These are phyloP conservation scores for Pseudopyrenochaeta lycopersici DNA, from an alignment of 2,329 filamentous ascomycete genomes.

Conservation along the genomic window DNA sequence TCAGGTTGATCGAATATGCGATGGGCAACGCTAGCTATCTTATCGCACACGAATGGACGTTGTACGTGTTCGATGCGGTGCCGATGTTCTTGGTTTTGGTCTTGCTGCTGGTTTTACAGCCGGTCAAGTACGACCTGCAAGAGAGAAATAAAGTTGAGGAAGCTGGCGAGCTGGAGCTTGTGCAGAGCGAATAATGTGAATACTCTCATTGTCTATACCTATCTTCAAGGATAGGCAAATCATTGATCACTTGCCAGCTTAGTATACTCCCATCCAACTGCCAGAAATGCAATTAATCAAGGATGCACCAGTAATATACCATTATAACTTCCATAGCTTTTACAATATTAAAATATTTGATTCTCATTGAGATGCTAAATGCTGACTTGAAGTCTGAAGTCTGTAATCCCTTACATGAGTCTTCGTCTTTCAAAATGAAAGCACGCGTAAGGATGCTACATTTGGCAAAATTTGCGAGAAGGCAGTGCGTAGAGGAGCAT, in stretches of 20 bases:
- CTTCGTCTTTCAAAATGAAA: neutral
- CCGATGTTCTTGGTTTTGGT: slow-evolving; percentile 56
- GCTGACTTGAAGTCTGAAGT: too few relatives aligned
- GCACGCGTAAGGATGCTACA: neutral
- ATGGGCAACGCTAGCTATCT: slow-evolving; percentile 58
- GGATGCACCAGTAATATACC: too few relatives aligned
- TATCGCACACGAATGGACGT: slow-evolving; percentile 55
- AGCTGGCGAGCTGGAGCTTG: slow-evolving; percentile 7
- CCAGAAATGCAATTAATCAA: too few relatives aligned
- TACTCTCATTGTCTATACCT: neutral
- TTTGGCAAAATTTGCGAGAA: slow-evolving; percentile 1
- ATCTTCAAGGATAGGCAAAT: neutral
- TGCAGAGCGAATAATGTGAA: neutral
- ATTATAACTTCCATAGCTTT: too few relatives aligned
- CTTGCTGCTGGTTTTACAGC: slow-evolving; percentile 44
- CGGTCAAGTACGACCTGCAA: slow-evolving; percentile 26
- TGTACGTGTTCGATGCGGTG: slow-evolving; percentile 59
- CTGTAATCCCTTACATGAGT: too few relatives aligned
- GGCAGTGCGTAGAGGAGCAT: neutral
- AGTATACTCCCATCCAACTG: too few relatives aligned
- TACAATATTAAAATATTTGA: too few relatives aligned
- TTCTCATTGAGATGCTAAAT: too few relatives aligned
- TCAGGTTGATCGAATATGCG: slow-evolving; percentile 61
- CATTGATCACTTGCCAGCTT: too few relatives aligned
- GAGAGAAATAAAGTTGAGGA: slow-evolving; percentile 6